A percentile compares a stretch with the other conserved stretches of the same genome.
Evolutionary conservation across 805 yeast genomes (phyloP).

Genomic region (Wickerhamiella allomyrinae): DNA sequence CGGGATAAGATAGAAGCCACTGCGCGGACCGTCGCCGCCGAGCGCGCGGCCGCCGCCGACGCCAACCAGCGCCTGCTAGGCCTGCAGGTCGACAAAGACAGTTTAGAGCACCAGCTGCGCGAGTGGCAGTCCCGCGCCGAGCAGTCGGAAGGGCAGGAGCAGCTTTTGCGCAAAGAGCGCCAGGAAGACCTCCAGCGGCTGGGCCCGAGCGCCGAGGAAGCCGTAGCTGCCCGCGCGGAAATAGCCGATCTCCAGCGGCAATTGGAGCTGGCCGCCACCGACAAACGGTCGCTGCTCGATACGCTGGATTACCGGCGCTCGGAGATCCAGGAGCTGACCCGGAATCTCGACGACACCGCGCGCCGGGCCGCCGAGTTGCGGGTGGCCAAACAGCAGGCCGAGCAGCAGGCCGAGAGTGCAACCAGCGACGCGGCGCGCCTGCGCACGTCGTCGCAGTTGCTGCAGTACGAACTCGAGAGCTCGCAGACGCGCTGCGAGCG

Average conservation of each 20-base stretch:
- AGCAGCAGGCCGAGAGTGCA: constrained; percentile 1
- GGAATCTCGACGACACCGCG: not conserved
- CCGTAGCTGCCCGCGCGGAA: not conserved
- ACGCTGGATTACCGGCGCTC: not conserved
- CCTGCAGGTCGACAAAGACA: not conserved
- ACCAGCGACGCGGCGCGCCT: constrained; percentile 5
- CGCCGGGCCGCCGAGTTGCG: not conserved
- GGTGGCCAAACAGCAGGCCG: not conserved
- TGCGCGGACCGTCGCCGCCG: not conserved
- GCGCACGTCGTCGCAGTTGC: not conserved
- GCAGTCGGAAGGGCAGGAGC: not conserved
- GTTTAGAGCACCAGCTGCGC: not conserved
- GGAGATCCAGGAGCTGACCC: not conserved
- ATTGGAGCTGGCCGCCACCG: constrained; percentile 2
- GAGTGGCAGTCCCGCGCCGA: not conserved
- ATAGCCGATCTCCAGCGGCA: constrained; percentile 2
- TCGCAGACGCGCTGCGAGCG: not conserved
- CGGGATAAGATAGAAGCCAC: not conserved
- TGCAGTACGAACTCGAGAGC: not conserved
- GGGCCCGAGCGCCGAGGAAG: constrained; percentile 1
- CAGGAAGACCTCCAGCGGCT: constrained; percentile 1
- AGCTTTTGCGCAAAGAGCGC: not conserved
- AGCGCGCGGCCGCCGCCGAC: not conserved
- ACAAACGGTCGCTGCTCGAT: constrained; percentile 3
- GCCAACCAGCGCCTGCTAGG: not conserved